Percentiles rank a stretch among this genome's conserved stretches.
phyloP scores from a whole-genome alignment of 108 stramenopile species.

The Poteriospumella lacustris region DNA sequence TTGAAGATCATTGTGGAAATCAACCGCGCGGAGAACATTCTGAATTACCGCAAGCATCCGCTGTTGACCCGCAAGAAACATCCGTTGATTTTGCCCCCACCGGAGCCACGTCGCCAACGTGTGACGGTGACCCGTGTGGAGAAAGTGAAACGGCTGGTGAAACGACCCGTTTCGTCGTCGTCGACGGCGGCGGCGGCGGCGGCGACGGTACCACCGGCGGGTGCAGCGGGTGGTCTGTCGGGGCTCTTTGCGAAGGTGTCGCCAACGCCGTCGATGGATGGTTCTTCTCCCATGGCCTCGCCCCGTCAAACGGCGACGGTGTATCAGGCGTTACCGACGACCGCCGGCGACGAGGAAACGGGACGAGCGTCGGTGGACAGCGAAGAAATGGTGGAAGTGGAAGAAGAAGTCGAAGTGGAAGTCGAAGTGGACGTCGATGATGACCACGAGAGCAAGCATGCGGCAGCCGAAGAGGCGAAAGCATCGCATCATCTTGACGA shows the following conservation, averaged over 20 bases:
- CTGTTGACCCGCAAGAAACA: too few relatives aligned
- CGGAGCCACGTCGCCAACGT: neutral
- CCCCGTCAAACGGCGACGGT: too few relatives aligned
- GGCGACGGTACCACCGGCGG: neutral
- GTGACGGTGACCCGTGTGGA: neutral
- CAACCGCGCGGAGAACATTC: neutral
- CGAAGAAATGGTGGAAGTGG: neutral
- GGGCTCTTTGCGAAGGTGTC: too few relatives aligned
- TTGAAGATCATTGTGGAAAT: conserved; percentile 37
- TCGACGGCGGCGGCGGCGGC: neutral
- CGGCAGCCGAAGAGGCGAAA: neutral
- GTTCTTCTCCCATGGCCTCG: too few relatives aligned
- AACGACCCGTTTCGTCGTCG: neutral
- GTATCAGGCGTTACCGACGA: too few relatives aligned
- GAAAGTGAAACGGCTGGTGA: neutral
- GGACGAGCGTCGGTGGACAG: neutral
- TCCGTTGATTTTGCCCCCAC: too few relatives aligned
- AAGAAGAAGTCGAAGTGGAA: neutral
- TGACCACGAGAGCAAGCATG: neutral
- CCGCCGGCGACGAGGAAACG: too few relatives aligned
- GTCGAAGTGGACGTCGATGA: neutral
- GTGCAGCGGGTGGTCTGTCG: neutral
- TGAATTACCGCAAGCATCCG: neutral
- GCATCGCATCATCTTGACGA: neutral
- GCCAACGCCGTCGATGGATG: too few relatives aligned